phyloP scores from a whole-genome alignment of 2,329 filamentous ascomycete genomes.

The Aspergillus bombycis region DNA sequence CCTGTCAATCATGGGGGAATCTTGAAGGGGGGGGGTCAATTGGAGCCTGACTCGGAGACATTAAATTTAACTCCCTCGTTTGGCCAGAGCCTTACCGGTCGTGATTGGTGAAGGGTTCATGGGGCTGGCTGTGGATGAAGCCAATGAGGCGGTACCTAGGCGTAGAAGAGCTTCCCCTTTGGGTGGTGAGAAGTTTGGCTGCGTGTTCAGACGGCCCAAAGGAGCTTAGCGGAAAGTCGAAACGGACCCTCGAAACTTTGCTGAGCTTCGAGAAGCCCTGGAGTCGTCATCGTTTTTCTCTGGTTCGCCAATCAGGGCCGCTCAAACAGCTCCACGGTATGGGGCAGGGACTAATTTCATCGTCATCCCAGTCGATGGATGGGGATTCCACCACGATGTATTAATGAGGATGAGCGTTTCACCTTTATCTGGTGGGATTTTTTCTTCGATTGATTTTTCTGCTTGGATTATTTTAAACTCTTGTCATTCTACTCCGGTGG shows the following conservation, averaged over 20 bases:
- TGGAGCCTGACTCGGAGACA: background rate
- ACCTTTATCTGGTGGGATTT: background rate
- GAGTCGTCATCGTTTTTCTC: constrained; percentile 24
- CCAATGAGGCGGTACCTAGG: constrained; percentile 12
- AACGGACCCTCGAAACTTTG: constrained; percentile 21
- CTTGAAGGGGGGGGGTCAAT: background rate
- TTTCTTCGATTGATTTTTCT: background rate
- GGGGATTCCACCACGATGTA: constrained; percentile 10
- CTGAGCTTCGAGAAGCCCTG: constrained; percentile 26
- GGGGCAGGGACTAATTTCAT: constrained; percentile 12
- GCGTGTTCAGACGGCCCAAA: constrained; percentile 8
- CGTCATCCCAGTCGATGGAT: constrained; percentile 10
- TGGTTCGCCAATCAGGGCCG: constrained; percentile 4
- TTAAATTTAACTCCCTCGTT: constrained; percentile 5
- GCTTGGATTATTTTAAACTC: background rate
- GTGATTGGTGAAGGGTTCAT: background rate
- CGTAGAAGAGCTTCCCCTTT: constrained; percentile 15
- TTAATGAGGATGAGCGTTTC: constrained; percentile 22
- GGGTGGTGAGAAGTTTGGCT: constrained; percentile 7
- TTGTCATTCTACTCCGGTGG: background rate
- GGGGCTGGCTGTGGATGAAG: background rate
- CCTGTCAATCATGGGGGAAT: constrained; percentile 1
- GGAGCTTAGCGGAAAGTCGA: constrained; percentile 14
- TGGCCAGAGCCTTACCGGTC: background rate
- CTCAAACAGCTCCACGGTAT: background rate